Percentiles rank a stretch among this genome's conserved stretches.
Conservation (phyloP, 2,329 filamentous ascomycete species). For the Metarhizium rileyi region DNA sequence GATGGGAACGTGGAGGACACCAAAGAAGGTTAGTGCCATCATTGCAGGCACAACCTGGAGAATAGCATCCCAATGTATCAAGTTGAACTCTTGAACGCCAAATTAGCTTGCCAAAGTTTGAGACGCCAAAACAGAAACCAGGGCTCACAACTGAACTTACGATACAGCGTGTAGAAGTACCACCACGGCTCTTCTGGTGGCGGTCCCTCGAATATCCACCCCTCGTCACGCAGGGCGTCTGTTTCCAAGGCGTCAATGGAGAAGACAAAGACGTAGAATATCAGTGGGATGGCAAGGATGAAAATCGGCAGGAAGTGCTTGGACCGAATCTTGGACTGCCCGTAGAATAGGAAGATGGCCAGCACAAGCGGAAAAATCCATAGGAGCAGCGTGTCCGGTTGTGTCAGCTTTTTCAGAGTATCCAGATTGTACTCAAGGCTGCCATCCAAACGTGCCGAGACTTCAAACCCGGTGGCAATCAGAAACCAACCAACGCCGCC, state of each 20-base stretch:
- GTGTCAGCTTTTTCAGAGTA: slow-evolving; percentile 66
- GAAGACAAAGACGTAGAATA: slow-evolving; percentile 72
- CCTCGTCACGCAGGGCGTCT: slow-evolving; percentile 55
- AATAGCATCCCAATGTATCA: slow-evolving; percentile 76
- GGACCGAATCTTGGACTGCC: slow-evolving; percentile 67
- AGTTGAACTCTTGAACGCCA: slow-evolving; percentile 54
- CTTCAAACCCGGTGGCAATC: slow-evolving; percentile 82
- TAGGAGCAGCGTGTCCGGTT: slow-evolving; percentile 63
- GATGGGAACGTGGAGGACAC: slow-evolving; percentile 92
- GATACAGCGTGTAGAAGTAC: slow-evolving; percentile 93
- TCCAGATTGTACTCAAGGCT: slow-evolving; percentile 72
- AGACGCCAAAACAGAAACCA: neutral
- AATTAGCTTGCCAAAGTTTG: neutral
- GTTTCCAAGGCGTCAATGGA: slow-evolving; percentile 59
- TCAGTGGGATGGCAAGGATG: slow-evolving; percentile 66
- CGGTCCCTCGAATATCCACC: slow-evolving; percentile 89
- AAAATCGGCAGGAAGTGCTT: slow-evolving; percentile 82
- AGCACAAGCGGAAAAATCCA: slow-evolving; percentile 76
- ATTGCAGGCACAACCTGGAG: slow-evolving; percentile 83
- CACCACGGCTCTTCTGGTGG: slow-evolving; percentile 85
- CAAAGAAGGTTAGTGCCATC: slow-evolving; percentile 95
- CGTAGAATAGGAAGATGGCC: slow-evolving; percentile 64
- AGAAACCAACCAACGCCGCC: slow-evolving; percentile 96
- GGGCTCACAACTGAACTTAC: slow-evolving; percentile 39
- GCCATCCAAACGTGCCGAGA: slow-evolving; percentile 80